A percentile compares a stretch with the other conserved stretches of the same genome.
These are phyloP conservation scores for Astrothelium macrocarpum DNA, from an alignment of 495 filamentous ascomycete genomes.

Conservation along the genomic window DNA sequence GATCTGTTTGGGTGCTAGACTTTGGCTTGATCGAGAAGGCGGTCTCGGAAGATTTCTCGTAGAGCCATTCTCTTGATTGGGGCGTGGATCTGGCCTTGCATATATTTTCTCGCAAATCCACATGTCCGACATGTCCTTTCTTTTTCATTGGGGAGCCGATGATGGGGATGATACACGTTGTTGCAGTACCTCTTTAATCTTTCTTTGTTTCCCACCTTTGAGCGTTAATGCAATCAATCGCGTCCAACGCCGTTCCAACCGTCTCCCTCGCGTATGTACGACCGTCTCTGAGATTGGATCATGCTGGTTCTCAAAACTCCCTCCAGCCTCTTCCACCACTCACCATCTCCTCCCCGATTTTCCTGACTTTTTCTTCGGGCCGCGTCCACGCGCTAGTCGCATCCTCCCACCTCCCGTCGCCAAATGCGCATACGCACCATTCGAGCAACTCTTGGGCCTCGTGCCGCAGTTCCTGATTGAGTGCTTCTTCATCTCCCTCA, in stretches of 20 bases:
- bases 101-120: too few relatives aligned
- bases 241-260: too few relatives aligned
- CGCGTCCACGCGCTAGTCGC: slow-evolving; percentile 31
- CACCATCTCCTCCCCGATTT: slow-evolving; percentile 22
- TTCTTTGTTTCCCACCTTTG: too few relatives aligned
- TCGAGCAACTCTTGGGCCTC: slow-evolving; percentile 32
- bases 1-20: neutral
- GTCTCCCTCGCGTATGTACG: neutral
- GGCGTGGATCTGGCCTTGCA: neutral
- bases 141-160: too few relatives aligned
- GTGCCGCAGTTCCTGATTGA: slow-evolving; percentile 25
- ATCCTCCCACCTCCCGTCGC: slow-evolving; percentile 27
- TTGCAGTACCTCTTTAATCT: too few relatives aligned
- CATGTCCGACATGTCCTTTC: too few relatives aligned
- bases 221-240: too few relatives aligned
- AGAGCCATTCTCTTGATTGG: neutral
- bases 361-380: slow-evolving; percentile 30
- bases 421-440: slow-evolving; percentile 32
- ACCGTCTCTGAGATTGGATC: neutral
- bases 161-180: too few relatives aligned
- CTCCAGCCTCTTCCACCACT: slow-evolving; percentile 22
- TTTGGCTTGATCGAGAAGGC: neutral
- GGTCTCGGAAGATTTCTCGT: neutral
- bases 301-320: slow-evolving; percentile 14
- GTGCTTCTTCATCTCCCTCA: slow-evolving; percentile 14